Evolutionary conservation across 1,284 basidiomycete genomes (phyloP), one percentile per base, ranked within the genome.

Genomic region (Pseudozyma flocculosa): DNA sequence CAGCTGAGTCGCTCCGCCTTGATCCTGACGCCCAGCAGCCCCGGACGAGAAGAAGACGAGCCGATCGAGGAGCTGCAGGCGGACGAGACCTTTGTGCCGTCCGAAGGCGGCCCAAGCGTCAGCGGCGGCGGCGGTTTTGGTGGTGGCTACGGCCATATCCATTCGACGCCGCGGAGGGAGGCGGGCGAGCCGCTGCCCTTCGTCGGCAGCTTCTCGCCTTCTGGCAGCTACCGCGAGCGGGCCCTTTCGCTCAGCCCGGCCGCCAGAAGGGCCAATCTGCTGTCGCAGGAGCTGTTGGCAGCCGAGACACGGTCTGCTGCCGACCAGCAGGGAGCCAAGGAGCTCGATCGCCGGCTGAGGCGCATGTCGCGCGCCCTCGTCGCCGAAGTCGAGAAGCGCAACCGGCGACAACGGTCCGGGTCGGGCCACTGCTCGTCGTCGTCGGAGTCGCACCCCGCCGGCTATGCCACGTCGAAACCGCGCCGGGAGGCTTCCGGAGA

Each of bases 331-430:
- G 39, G 22, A 21, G 39, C 39, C 22, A 40, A 23, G 22, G 39
- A 40, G 22, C 39, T 40, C n/a, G 39, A 40, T n/a, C 18, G 39
- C 19, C 18, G 18, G 4, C n/a, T 40, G 7, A 40, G 22, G 19
- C 18, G 39, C 4, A 21, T 40, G 39, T 40, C 39, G 19, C 22
- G 18, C 5, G 62, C 62, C 3, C 36, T 65, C 4, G 46, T 44
- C n/a, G 62, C 62, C 34, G 62, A 65, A 39, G 54, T 40, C 14
- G 39, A 40, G 17, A 40, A 23, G 39, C 4, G 39, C 4, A 4
- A 40, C 11, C 10, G 22, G 18, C 10, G 39, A n/a, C 18, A 40
- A n/a, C 39, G 4, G 7, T 34, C 15, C 15, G 32, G 32, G 15
- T 34, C 32, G 8, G 32, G 10, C 32, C 10, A 34, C 32, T 5